Evolutionary conservation across 805 yeast genomes (phyloP).

Genomic region (Yarrowia keelungensis): DNA sequence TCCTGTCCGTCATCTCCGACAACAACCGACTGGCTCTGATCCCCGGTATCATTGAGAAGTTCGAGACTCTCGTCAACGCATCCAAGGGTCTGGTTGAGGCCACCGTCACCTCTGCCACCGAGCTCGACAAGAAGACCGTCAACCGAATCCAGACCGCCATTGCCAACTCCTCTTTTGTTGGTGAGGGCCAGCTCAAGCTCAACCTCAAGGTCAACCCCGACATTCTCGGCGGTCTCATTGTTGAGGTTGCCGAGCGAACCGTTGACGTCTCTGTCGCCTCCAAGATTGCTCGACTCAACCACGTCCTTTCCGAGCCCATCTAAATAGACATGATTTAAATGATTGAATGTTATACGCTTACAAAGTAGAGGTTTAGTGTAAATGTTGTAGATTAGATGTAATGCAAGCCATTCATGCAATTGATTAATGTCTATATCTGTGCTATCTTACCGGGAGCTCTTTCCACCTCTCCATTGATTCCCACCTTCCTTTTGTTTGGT

Average conservation of each 20-base stretch:
- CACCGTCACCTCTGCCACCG: slow-evolving; percentile 82
- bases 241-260: slow-evolving; percentile 95
- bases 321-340: slow-evolving; percentile 52
- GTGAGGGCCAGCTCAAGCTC: slow-evolving; percentile 82
- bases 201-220: slow-evolving; percentile 85
- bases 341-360: slow-evolving; percentile 37
- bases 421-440: too few relatives aligned
- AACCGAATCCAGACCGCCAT: slow-evolving; percentile 80
- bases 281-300: slow-evolving; percentile 88
- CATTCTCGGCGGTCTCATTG: slow-evolving; percentile 93
- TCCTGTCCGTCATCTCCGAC: slow-evolving; percentile 85
- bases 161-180: slow-evolving; percentile 79
- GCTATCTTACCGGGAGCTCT: too few relatives aligned
- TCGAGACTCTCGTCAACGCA: slow-evolving; percentile 81
- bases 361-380: too few relatives aligned
- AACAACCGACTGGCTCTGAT: slow-evolving; percentile 89
- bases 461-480: too few relatives aligned
- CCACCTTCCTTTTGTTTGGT: too few relatives aligned
- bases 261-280: slow-evolving; percentile 89
- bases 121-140: slow-evolving; percentile 81
- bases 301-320: slow-evolving; percentile 83
- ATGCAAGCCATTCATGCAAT: too few relatives aligned
- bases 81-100: slow-evolving; percentile 93
- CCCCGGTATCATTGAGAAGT: slow-evolving; percentile 69
- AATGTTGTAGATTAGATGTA: too few relatives aligned